Evolutionary conservation across 192 early-diverging fungal species (phyloP), one percentile per base, ranked within the genome.

Genomic region (Dimargaris cristalligena): DNA sequence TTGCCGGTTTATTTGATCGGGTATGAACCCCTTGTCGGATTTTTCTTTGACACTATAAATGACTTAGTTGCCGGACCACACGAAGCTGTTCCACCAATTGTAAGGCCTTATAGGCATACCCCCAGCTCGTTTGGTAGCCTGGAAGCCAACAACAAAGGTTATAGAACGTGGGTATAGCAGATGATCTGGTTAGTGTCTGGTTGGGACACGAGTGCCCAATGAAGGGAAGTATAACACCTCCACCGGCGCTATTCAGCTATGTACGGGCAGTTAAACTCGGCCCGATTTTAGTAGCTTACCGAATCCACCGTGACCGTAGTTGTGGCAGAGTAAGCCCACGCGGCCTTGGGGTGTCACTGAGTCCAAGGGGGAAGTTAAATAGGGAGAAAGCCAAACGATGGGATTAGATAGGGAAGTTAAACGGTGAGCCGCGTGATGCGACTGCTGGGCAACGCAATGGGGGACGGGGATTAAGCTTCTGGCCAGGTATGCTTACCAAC

Each of bases 71-170:
- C 8, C 38, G 38, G 49, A 18, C 62, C 58, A 32, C 44, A 32
- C 33, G 25, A 25, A 26, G 22, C 2, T 30, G 14, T 25, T 72
- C 70, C 32, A 83, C 63, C 6, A 79, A 45, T 26, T 61, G 54
- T 1, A 77, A 64, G 13, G 66, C 66, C 33, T 66, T 56, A 34
- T 72, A 48, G 9, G 79, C 79, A 26, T 79, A 75, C 18, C 79
- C 79, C 69, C 76, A 77, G 70, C 78, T 81, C 22, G 75, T 71
- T 48, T 85, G 80, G 66, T 67, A 74, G 9, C 76, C 79, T 66
- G n/a, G n/a, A n/a, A n/a, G n/a, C n/a, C n/a, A n/a, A n/a, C n/a
- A n/a, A n/a, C n/a, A n/a, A n/a, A n/a, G n/a, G n/a, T n/a, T n/a
- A n/a, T n/a, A n/a, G n/a, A n/a, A 47, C 26, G 38, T 22, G 22